Base-by-base conservation (phyloP, 2,329 filamentous ascomycete genomes). In the Neoscytalidium dimidiatum region DNA sequence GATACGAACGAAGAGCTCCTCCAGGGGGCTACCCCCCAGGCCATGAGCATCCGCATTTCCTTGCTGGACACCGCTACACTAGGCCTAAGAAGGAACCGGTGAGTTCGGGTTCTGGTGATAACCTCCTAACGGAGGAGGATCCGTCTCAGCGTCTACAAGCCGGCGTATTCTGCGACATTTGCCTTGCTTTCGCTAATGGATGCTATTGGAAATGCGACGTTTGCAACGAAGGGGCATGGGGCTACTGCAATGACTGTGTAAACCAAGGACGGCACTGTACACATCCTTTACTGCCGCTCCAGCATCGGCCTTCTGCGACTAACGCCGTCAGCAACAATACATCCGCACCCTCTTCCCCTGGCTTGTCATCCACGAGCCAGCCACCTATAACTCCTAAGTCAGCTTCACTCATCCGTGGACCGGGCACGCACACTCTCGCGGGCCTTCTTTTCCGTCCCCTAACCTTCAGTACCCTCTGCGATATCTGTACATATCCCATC, bases 151-250 rank as follows among this genome's bases (percentile, higher is more conserved):
- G 92, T 26, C 79, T 95, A 0, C 88, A 95, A 76, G 88, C 86
- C 61, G 94, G 94, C 21, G 88, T 92, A 5, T 97, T 97, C 76
- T 98, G 94, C 74, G 87, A 90, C 41, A 85, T 85, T 53, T 97
- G 94, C 74, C 81, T 85, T 19, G 82, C 85, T 0, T 91, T 88
- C 81, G 85, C 92, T 0, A 94, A 96, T 71, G 86, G 90, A 60
- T 95, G 92, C 77, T 96, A 92, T 77, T 98, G 94, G 94, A 89
- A 91, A 67, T 98, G 94, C 75, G 87, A 90, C 66, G 76, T 84
- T 28, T 98, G 94, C 79, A 97, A 97, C 71, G 88, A 95, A 67
- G 94, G 92, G 4, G 94, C 96, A 73, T 98, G 94, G 94, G 94
- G 94, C 0, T 97, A 92, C 74, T 98, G 94, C 78, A 92, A 94